phyloP scores from a whole-genome alignment of 1,284 basidiomycete species.

The Cutaneotrichosporon sp. region DNA sequence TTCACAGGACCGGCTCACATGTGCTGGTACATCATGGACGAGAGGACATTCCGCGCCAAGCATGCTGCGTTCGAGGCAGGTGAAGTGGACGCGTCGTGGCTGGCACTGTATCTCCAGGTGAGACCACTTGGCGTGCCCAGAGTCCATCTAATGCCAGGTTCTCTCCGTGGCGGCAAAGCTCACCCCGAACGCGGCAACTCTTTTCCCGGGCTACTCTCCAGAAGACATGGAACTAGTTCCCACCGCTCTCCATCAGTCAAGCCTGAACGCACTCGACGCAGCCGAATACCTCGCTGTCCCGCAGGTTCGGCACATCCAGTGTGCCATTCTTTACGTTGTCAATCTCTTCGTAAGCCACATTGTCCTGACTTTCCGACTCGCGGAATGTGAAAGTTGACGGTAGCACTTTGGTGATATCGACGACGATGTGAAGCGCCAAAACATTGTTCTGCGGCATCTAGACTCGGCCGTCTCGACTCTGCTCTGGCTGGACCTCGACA shows the following conservation, averaged over 20 bases:
- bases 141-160: constrained; percentile 8
- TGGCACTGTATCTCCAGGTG: constrained; percentile 23
- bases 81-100: constrained; percentile 14
- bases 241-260: constrained; percentile 10
- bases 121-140: background rate
- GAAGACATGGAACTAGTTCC: constrained; percentile 5
- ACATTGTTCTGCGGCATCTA: constrained; percentile 18
- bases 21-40: constrained; percentile 1
- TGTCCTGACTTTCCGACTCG: background rate
- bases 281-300: constrained; percentile 18
- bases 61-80: background rate
- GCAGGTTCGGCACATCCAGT: constrained; percentile 24
- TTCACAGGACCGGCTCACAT: background rate
- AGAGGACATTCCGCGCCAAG: background rate
- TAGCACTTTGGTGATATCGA: constrained; percentile 23
- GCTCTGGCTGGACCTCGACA: constrained; percentile 23
- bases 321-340: constrained; percentile 15
- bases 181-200: background rate
- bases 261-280: constrained; percentile 14
- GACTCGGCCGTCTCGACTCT: constrained; percentile 18
- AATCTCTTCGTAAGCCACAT: constrained; percentile 18
- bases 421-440: constrained; percentile 9
- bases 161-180: constrained; percentile 15
- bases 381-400: too few relatives aligned
- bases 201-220: background rate